Evolutionary conservation across 352 stramenopile species (phyloP), one percentile per base, ranked within the genome.

Genomic region (Blastocystis sp.): DNA sequence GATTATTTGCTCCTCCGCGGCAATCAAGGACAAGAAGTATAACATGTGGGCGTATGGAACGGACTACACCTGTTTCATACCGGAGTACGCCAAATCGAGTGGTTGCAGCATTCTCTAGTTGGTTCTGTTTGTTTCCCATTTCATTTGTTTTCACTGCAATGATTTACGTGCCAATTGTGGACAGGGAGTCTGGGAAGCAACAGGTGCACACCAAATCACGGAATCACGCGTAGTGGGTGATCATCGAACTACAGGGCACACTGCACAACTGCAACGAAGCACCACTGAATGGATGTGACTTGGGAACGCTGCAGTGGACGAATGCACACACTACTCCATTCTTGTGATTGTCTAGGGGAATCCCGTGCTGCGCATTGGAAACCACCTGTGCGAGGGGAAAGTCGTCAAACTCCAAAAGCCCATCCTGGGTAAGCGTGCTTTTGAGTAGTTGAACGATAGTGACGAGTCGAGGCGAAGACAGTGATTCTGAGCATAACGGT

Each of bases 361-460:
- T 56, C 67, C 67, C 0, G 67, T 60, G 9, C 41, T 77, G 28
- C 14, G 28, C 17, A 77, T 77, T 56, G 67, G 67, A 77, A 77
- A 77, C 28, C 67, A 77, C 28, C 48, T 77, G 19, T 77, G 67
- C 28, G 67, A 77, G 38, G 67, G 67, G 38, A 77, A 56, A 23
- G 38, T 61, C 10, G 48, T 77, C 2, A 77, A 77, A 34, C 48
- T 77, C 34, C 38, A 48, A 34, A 77, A 77, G 23, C 67, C 67
- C 21, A 40, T 77, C 9, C 34, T 43, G n/a, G 60, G 67, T 77
- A 21, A 19, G 23, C 28, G 28, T n/a, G 17, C 34, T 59, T 4
- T 41, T 19, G 40, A 0, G 0, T 77, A 19, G 14, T 77, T 77
- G 28, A 41, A 2, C 17, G 5, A 11, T 77, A 77, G 67, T 77